phyloP scores from a whole-genome alignment of 2,329 filamentous ascomycete species.

The Sclerotinia subarctica region DNA sequence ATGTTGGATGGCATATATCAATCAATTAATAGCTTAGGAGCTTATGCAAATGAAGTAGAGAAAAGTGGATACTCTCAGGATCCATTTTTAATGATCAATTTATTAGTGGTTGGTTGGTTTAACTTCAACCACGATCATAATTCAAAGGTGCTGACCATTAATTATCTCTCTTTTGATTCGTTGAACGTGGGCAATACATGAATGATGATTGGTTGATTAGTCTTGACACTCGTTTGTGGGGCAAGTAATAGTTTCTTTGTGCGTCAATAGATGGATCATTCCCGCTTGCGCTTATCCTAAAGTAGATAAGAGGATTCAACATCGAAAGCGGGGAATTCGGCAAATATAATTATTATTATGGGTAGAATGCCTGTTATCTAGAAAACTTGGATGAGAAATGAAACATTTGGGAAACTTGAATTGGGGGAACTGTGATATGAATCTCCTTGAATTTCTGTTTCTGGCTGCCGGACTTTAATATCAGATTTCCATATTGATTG shows the following conservation, averaged over 20 bases:
- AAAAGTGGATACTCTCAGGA: background rate
- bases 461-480: too few relatives aligned
- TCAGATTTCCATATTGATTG: background rate
- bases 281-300: background rate
- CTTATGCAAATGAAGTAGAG: background rate
- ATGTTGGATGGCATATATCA: background rate
- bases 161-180: slow-evolving; percentile 2
- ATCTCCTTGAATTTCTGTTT: too few relatives aligned
- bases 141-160: slow-evolving; percentile 8
- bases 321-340: background rate
- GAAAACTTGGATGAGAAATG: background rate
- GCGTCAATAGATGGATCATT: background rate
- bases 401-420: too few relatives aligned
- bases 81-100: background rate
- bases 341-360: background rate
- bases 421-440: too few relatives aligned
- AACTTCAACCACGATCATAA: background rate
- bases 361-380: too few relatives aligned
- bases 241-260: background rate
- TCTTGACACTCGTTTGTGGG: background rate
- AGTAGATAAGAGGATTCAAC: background rate
- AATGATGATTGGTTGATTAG: background rate
- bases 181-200: background rate
- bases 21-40: background rate
- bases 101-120: background rate